Conservation (phyloP, 2,329 filamentous ascomycete species). For the Calonectria leucothoes region DNA sequence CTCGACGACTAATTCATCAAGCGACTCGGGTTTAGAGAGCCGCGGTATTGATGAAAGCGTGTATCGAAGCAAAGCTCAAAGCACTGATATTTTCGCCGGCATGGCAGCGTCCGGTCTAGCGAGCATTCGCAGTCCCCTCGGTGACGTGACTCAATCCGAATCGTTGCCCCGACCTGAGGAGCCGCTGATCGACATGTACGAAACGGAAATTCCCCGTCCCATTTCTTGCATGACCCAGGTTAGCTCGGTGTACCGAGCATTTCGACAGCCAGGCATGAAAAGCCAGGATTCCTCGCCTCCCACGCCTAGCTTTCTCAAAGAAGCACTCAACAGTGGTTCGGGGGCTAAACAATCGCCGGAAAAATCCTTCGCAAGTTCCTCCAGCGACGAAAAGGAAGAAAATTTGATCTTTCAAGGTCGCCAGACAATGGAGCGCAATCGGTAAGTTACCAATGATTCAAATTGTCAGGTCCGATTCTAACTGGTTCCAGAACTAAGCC, state of each 20-base stretch:
- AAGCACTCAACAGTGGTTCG: neutral
- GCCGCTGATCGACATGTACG: constrained; percentile 33
- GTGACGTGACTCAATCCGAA: constrained; percentile 49
- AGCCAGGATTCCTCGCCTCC: constrained; percentile 2
- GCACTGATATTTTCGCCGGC: constrained; percentile 31
- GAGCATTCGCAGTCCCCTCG: constrained; percentile 37
- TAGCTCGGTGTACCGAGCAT: constrained; percentile 42
- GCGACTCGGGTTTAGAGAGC: neutral
- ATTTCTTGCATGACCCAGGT: constrained; percentile 38
- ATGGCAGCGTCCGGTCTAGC: constrained; percentile 20
- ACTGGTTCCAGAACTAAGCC: constrained; percentile 48
- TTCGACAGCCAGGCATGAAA: constrained; percentile 38
- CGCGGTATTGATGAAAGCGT: neutral
- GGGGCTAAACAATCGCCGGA: constrained; percentile 22
- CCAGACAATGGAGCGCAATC: constrained; percentile 37
- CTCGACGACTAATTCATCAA: constrained; percentile 4
- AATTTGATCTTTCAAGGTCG: constrained; percentile 54
- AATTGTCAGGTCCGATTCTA: constrained; percentile 12
- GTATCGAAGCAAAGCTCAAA: constrained; percentile 5
- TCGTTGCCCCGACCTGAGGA: constrained; percentile 39
- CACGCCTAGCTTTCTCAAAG: neutral
- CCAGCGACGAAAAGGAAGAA: constrained; percentile 32
- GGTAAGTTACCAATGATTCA: constrained; percentile 43
- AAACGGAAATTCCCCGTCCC: constrained; percentile 35
- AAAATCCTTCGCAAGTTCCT: constrained; percentile 36